Conservation (phyloP, 441 rosid genomes). For the Pelargonium citronellum region DNA sequence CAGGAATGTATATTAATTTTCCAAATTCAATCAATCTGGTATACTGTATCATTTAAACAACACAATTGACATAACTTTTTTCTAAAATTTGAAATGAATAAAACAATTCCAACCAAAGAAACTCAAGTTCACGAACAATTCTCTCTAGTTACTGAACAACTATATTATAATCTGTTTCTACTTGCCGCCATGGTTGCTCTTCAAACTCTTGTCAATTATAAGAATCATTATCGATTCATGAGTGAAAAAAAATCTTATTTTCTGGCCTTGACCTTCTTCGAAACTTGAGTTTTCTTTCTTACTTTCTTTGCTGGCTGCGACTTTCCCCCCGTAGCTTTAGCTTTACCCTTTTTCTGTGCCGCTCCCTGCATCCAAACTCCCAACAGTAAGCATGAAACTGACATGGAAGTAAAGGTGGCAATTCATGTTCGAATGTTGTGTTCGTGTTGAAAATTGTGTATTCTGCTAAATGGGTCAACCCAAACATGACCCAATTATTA, state of each 20-base stretch:
- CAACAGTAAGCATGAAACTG: conserved; percentile 8
- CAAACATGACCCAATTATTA: too few species aligned
- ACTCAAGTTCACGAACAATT: background rate
- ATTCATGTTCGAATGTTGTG: too few species aligned
- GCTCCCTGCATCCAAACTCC: conserved; percentile 36
- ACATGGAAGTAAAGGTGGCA: too few species aligned
- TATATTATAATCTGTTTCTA: background rate
- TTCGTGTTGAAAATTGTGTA: too few species aligned
- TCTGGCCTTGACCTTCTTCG: conserved; percentile 50
- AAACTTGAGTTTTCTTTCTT: conserved; percentile 41
- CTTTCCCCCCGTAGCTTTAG: conserved; percentile 41
- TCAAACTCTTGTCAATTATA: background rate
- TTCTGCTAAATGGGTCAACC: too few species aligned
- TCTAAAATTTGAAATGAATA: background rate
- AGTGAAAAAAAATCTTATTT: conserved; percentile 37
- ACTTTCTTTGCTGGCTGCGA: conserved; percentile 49
- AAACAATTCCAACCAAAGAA: background rate
- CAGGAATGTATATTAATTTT: background rate
- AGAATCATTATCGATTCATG: background rate
- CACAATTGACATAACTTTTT: background rate
- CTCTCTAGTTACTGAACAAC: background rate
- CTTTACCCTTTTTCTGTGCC: conserved; percentile 48
- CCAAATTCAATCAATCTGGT: background rate
- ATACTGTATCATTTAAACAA: background rate
- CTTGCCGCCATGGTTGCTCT: conserved; percentile 2